These are phyloP conservation scores for Erythrobasidium hasegawianum DNA, from an alignment of 1,284 basidiomycete genomes.

Conservation along the genomic window DNA sequence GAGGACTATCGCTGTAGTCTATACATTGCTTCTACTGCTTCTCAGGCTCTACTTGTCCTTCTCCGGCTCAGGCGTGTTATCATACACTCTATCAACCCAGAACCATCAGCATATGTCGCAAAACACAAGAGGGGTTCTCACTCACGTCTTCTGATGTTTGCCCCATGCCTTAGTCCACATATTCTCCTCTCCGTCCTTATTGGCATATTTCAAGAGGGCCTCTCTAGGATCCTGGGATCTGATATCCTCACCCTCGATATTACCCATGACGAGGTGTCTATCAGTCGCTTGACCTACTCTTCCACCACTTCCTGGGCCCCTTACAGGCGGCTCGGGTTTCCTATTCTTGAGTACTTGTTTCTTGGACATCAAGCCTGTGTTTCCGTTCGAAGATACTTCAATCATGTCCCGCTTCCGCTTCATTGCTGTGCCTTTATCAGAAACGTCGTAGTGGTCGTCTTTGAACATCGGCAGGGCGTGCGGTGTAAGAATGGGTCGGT, in stretches of 20 bases:
- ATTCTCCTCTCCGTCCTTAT: conserved; percentile 47
- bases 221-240: conserved; percentile 91
- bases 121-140: background rate
- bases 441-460: conserved; percentile 60
- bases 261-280: conserved; percentile 86
- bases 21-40: too few relatives aligned
- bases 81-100: background rate
- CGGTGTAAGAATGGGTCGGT: conserved; percentile 70
- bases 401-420: conserved; percentile 55
- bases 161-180: conserved; percentile 31
- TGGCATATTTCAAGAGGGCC: conserved; percentile 89
- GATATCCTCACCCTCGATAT: conserved; percentile 75
- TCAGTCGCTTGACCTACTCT: conserved; percentile 91
- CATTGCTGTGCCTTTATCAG: conserved; percentile 45
- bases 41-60: conserved; percentile 3
- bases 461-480: conserved; percentile 84
- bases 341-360: conserved; percentile 82
- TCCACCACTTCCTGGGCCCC: conserved; percentile 85
- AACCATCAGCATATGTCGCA: background rate
- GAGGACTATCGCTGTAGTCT: too few relatives aligned
- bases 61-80: conserved; percentile 19
- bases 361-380: conserved; percentile 66
- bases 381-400: conserved; percentile 58
- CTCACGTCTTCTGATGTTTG: conserved; percentile 27
- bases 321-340: conserved; percentile 84